Conservation (phyloP, 495 filamentous ascomycete genomes). For the Penicillium pancosmium region DNA sequence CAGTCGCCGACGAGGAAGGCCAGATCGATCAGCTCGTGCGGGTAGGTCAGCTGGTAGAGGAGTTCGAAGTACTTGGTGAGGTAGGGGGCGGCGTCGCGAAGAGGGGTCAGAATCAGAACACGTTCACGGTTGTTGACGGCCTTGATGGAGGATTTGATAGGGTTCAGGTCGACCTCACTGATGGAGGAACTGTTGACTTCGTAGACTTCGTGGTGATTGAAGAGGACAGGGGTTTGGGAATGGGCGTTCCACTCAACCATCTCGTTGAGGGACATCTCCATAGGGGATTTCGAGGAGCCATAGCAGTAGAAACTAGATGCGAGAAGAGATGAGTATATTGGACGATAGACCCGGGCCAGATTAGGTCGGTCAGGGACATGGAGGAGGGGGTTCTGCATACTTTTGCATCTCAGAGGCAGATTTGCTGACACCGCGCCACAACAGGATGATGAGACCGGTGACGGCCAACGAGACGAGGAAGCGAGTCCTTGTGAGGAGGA, state of each 20-base stretch:
- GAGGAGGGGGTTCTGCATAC: constrained; percentile 49
- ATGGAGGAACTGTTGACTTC: constrained; percentile 83
- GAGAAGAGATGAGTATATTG: background rate
- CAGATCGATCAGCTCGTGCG: constrained; percentile 92
- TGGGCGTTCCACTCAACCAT: constrained; percentile 87
- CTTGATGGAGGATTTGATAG: constrained; percentile 76
- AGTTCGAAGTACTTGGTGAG: constrained; percentile 92
- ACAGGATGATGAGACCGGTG: constrained; percentile 71
- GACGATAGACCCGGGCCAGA: background rate
- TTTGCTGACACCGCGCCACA: constrained; percentile 86
- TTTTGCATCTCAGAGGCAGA: constrained; percentile 90
- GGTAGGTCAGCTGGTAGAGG: constrained; percentile 85
- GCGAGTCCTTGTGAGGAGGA: constrained; percentile 75
- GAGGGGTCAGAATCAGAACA: constrained; percentile 91
- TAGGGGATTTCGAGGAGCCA: constrained; percentile 88
- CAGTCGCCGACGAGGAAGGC: constrained; percentile 84
- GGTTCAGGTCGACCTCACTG: constrained; percentile 78
- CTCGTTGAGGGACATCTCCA: constrained; percentile 91
- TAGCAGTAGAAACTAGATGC: constrained; percentile 88
- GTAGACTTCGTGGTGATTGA: constrained; percentile 90
- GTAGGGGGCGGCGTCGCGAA: constrained; percentile 84
- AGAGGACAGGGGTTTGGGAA: constrained; percentile 83
- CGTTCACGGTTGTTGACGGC: constrained; percentile 80
- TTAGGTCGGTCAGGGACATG: background rate
- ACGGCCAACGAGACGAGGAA: constrained; percentile 76